Evolutionary conservation across 139 green algal species (phyloP).

Genomic region (Chlorella sp.): DNA sequence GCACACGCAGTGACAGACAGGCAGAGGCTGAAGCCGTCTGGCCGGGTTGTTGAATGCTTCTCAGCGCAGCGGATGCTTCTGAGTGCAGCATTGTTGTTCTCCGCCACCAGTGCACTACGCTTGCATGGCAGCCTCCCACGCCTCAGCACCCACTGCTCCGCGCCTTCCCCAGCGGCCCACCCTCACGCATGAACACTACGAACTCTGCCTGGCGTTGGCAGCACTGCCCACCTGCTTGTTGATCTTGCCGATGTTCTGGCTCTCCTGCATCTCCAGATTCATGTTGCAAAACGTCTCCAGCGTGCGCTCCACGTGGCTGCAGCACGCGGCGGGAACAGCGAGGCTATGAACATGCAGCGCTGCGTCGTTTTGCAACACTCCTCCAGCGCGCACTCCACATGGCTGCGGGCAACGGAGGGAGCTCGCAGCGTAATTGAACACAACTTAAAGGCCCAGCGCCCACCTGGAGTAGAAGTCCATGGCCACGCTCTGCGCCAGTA

Average conservation of each 20-base stretch:
- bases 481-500: slow-evolving; percentile 68
- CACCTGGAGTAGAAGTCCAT: slow-evolving; percentile 65
- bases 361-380: slow-evolving; percentile 56
- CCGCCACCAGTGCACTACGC: too few species aligned
- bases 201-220: too few species aligned
- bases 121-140: too few species aligned
- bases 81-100: too few species aligned
- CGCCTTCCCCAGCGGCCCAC: too few species aligned
- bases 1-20: neutral
- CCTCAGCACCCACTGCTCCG: too few species aligned
- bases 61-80: neutral
- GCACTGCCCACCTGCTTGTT: slow-evolving; percentile 47
- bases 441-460: neutral
- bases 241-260: slow-evolving; percentile 50
- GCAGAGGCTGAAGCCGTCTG: too few species aligned
- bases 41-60: too few species aligned
- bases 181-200: too few species aligned
- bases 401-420: neutral
- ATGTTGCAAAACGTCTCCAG: slow-evolving; percentile 63
- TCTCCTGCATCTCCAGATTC: slow-evolving; percentile 65
- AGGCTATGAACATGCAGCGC: neutral
- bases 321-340: neutral
- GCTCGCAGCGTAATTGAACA: neutral
- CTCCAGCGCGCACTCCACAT: slow-evolving; percentile 57
- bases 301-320: slow-evolving; percentile 58